Conservation (phyloP, 2,329 filamentous ascomycete genomes). For the Didymella glomerata region DNA sequence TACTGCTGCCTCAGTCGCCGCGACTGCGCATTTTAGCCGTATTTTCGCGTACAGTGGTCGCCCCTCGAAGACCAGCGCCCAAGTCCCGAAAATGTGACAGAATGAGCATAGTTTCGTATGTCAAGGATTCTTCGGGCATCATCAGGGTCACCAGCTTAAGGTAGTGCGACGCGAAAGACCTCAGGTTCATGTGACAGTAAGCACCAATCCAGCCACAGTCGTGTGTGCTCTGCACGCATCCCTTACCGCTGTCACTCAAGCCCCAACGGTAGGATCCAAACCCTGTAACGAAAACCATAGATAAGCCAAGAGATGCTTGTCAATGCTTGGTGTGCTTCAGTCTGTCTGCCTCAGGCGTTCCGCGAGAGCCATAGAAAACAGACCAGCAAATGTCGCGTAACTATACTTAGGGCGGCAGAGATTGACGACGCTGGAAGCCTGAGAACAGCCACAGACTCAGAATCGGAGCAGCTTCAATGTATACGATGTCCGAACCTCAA, state of each 20-base stretch:
- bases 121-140: not conserved
- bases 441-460: not conserved
- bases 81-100: not conserved
- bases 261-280: not conserved
- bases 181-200: not conserved
- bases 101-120: not conserved
- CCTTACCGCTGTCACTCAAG: not conserved
- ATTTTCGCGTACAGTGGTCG: not conserved
- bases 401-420: not conserved
- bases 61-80: not conserved
- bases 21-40: not conserved
- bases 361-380: not conserved
- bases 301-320: slow-evolving; percentile 11
- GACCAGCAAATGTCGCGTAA: not conserved
- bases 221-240: not conserved
- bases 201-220: slow-evolving; percentile 7
- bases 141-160: not conserved
- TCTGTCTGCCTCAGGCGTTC: not conserved
- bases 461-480: not conserved
- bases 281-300: not conserved
- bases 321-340: slow-evolving; percentile 8
- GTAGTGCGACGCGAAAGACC: not conserved
- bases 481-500: not conserved
- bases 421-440: not conserved
- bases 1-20: not conserved